Evolutionary conservation across 495 filamentous ascomycete genomes (phyloP), one percentile per base, ranked within the genome.

Genomic region (Tuber indicum): DNA sequence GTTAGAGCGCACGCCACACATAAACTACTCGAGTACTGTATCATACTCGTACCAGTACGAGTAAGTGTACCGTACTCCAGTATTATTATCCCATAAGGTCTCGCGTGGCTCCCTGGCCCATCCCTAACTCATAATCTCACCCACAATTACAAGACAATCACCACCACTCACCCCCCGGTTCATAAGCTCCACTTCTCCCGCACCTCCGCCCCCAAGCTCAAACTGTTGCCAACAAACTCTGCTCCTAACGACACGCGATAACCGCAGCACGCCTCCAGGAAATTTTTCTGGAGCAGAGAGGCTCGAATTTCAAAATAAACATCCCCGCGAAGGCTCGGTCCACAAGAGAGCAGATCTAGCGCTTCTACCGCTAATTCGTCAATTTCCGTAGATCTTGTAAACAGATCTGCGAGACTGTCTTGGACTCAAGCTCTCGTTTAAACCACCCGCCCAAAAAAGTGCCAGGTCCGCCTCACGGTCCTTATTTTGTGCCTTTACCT

Each of bases 321-420:
- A 66, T 17, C 26, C 58, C 58, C 52, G 26, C 58, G 32, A 66
- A 62, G 32, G 17, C 58, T 66, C 58, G 58, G 26, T 36, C 58
- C 58, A 36, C 26, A 66, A 2, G 58, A 66, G 58, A 26, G 58
- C 58, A 79, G 76, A 76, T 75, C 77, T 49, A 69, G 52, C 43
- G 58, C 36, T 49, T 71, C 39, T 69, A 43, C 42, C 42, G 6
- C 0, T 43, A 79, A 80, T 72, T 76, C 47, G 74, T 44, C 77
- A 71, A 66, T 72, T 73, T 43, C 49, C 73, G 78, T 73, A 75
- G 78, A 80, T 80, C 78, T 76, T 76, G 78, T 79, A 32, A 52
- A 49, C 72, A 45, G 78, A 80, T 80, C 78, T 80, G 77, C 77
- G 43, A 76, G 76, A 74, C 74, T 80, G 78, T 80, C 78, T 80